A percentile compares a stretch with the other conserved stretches of the same genome.
Conservation (phyloP, 306 rosid species). For the Begonia loranthoides region DNA sequence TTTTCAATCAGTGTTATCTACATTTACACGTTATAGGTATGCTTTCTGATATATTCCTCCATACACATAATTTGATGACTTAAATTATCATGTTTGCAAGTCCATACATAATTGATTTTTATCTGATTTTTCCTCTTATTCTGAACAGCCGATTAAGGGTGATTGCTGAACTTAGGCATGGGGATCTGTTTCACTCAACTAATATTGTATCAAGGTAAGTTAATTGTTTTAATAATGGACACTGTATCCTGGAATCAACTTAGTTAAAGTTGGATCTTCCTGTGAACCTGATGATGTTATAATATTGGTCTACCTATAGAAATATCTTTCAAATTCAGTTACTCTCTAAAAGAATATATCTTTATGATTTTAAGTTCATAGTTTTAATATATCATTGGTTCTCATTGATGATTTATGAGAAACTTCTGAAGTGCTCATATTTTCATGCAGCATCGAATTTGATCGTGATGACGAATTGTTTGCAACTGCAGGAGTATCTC, state of each 20-base stretch:
- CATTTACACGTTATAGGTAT: slow-evolving; percentile 86
- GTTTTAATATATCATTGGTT: neutral
- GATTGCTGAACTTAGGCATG: slow-evolving; percentile 84
- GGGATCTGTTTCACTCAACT: slow-evolving; percentile 83
- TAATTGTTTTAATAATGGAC: too few species aligned
- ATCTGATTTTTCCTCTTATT: slow-evolving; percentile 7
- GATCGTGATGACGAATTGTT: slow-evolving; percentile 84
- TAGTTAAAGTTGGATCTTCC: too few species aligned
- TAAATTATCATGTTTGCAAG: neutral
- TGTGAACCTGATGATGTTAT: too few species aligned
- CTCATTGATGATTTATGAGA: neutral
- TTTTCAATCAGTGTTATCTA: slow-evolving; percentile 82
- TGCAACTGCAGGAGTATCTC: slow-evolving; percentile 97
- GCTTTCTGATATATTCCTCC: neutral
- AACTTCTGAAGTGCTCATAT: slow-evolving; percentile 16
- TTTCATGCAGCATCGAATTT: slow-evolving; percentile 84
- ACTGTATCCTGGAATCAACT: too few species aligned
- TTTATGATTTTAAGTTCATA: too few species aligned
- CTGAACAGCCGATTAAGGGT: slow-evolving; percentile 83
- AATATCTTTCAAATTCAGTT: too few species aligned
- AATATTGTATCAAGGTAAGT: slow-evolving; percentile 92
- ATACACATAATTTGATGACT: slow-evolving; percentile 5
- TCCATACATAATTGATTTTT: neutral
- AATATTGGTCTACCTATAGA: too few species aligned
- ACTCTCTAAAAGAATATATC: too few species aligned